A percentile compares a stretch with the other conserved stretches of the same genome.
Conservation (phyloP, 768 basidiomycete genomes). For the Mycena capillaripes region DNA sequence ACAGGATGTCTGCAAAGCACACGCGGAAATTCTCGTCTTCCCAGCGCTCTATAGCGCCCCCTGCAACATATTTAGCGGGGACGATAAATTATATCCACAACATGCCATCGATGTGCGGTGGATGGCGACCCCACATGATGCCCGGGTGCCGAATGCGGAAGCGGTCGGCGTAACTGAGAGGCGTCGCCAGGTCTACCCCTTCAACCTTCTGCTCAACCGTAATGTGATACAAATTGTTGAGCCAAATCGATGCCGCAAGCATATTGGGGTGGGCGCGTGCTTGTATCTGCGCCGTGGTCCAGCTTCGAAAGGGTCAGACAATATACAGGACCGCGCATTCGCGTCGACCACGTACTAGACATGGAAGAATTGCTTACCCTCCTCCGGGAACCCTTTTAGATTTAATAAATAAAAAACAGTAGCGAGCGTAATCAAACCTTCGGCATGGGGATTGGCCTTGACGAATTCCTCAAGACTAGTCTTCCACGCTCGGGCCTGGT, state of each 20-base stretch:
- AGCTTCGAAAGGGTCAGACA: conserved; percentile 26
- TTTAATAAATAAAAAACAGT: neutral
- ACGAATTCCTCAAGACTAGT: conserved; percentile 61
- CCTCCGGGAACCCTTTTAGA: conserved; percentile 56
- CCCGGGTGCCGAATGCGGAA: conserved; percentile 76
- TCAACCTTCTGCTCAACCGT: conserved; percentile 50
- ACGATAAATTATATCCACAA: conserved; percentile 26
- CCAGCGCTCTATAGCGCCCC: conserved; percentile 76
- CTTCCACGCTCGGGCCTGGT: conserved; percentile 65
- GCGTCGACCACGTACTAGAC: conserved; percentile 62
- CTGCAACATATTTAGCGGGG: conserved; percentile 45
- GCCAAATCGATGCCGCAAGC: conserved; percentile 60
- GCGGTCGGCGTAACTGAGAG: conserved; percentile 72
- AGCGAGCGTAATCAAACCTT: conserved; percentile 48
- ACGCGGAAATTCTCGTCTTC: conserved; percentile 63
- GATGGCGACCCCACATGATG: conserved; percentile 57
- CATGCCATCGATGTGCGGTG: conserved; percentile 41
- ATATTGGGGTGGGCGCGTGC: conserved; percentile 72
- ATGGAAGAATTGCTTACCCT: conserved; percentile 72
- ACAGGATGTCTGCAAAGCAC: conserved; percentile 66
- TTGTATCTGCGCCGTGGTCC: conserved; percentile 60
- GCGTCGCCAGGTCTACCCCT: conserved; percentile 64
- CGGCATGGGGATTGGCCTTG: conserved; percentile 61
- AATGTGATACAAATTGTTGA: conserved; percentile 64
- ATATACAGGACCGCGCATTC: neutral